Percentiles rank a stretch among this genome's conserved stretches.
Evolutionary conservation across 2,329 filamentous ascomycete genomes (phyloP).

Genomic region (Colletotrichum noveboracense): DNA sequence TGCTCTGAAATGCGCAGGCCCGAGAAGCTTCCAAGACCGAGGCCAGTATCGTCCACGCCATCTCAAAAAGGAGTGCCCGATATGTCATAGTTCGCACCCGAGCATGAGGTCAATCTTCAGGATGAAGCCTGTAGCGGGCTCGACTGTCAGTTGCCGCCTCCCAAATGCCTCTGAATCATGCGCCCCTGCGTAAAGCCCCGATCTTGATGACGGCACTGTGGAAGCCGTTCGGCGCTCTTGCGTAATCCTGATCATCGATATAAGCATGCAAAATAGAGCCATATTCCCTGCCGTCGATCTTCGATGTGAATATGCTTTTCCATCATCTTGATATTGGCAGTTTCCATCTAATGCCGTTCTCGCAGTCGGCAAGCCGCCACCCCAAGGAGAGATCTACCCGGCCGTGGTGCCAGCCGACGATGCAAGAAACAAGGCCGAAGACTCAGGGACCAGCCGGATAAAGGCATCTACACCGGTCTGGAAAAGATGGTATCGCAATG

Average conservation of each 20-base stretch:
- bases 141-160: background rate
- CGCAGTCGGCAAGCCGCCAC: background rate
- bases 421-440: background rate
- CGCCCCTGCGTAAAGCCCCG: background rate
- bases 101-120: background rate
- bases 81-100: background rate
- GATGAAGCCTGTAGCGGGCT: constrained; percentile 3
- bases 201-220: background rate
- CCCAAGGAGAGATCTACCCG: background rate
- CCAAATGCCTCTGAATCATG: background rate
- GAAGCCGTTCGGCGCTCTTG: background rate
- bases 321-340: background rate
- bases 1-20: background rate
- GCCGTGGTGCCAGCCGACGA: background rate
- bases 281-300: constrained; percentile 14
- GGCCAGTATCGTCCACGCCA: background rate
- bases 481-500: background rate
- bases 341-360: background rate
- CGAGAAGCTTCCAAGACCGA: background rate
- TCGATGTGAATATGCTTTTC: background rate
- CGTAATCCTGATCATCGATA: background rate
- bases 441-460: background rate
- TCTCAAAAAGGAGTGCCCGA: background rate
- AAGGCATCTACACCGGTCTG: background rate
- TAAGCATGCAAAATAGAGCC: background rate